phyloP scores from a whole-genome alignment of 352 stramenopile genomes.

The Phytophthora megakarya region DNA sequence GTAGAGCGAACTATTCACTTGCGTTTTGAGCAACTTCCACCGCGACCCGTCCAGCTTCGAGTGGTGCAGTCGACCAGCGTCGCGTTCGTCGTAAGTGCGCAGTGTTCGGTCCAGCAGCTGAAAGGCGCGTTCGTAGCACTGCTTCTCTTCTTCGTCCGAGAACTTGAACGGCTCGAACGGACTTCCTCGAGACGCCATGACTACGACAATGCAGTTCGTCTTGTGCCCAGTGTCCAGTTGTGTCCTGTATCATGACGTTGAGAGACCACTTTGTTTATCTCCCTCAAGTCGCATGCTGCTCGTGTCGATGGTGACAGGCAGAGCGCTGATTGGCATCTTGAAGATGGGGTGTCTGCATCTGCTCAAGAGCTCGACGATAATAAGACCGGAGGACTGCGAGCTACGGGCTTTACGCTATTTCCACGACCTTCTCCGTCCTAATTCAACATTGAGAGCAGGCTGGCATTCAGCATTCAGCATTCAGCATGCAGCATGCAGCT shows the following conservation, averaged over 20 bases:
- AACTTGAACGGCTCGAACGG: conserved; percentile 18
- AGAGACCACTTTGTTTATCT: conserved; percentile 4
- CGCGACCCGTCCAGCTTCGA: conserved; percentile 20
- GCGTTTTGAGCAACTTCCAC: conserved; percentile 37
- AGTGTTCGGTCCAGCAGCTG: conserved; percentile 37
- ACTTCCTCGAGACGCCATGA: conserved; percentile 10
- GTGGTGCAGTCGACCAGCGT: conserved; percentile 17
- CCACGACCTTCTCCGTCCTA: conserved; percentile 3
- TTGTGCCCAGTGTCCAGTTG: conserved; percentile 11
- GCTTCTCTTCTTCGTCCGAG: conserved; percentile 16
- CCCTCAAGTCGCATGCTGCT: background rate
- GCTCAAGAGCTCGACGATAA: background rate
- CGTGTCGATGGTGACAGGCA: conserved; percentile 6
- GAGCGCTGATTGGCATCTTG: conserved; percentile 3
- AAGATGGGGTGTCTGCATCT: background rate
- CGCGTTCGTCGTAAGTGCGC: conserved; percentile 28
- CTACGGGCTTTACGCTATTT: conserved; percentile 10
- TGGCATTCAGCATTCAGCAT: conserved; percentile 7
- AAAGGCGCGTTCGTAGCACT: conserved; percentile 24
- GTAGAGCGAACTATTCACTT: conserved; percentile 31
- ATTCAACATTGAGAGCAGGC: background rate
- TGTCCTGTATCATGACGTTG: conserved; percentile 11
- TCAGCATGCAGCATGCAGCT: conserved; percentile 5
- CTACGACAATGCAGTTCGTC: background rate
- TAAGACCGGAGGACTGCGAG: background rate